Evolutionary conservation across 2,329 filamentous ascomycete species (phyloP).

Genomic region (Xylariomycetidae sp.): DNA sequence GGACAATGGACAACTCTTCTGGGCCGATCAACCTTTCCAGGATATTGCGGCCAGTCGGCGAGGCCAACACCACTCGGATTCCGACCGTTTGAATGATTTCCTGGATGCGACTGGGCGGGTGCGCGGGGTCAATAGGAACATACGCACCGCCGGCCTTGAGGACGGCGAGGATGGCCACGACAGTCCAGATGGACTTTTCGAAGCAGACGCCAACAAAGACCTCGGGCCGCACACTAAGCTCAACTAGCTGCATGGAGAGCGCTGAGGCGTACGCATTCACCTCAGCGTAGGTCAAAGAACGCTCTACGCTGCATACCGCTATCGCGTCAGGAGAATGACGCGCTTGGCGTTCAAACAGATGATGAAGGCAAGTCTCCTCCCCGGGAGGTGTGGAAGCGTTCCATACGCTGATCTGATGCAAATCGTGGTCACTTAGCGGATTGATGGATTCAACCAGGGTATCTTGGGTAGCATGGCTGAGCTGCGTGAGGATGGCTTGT

Average conservation of each 20-base stretch:
- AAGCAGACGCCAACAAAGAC: constrained; percentile 14
- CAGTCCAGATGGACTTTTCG: constrained; percentile 12
- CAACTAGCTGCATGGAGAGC: neutral
- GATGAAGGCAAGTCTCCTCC: neutral
- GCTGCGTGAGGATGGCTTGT: too few relatives aligned
- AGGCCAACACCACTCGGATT: too few relatives aligned
- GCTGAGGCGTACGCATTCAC: neutral
- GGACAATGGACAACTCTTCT: too few relatives aligned
- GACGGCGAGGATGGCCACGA: constrained; percentile 19
- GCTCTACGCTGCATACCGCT: neutral
- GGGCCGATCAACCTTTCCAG: too few relatives aligned
- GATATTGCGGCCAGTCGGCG: too few relatives aligned
- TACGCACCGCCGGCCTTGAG: constrained; percentile 26
- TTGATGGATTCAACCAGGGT: neutral
- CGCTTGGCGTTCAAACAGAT: neutral
- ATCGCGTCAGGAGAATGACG: neutral
- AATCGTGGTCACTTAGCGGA: too few relatives aligned
- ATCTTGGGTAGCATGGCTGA: neutral
- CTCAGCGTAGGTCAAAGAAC: neutral
- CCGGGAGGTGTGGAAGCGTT: neutral
- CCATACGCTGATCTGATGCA: neutral
- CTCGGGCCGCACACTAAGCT: constrained; percentile 5
- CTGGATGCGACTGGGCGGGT: constrained; percentile 14
- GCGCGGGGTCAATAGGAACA: constrained; percentile 19
- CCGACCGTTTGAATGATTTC: constrained; percentile 11